These are phyloP conservation scores for Calonectria honghensis DNA, from an alignment of 2,329 filamentous ascomycete genomes.

Conservation along the genomic window DNA sequence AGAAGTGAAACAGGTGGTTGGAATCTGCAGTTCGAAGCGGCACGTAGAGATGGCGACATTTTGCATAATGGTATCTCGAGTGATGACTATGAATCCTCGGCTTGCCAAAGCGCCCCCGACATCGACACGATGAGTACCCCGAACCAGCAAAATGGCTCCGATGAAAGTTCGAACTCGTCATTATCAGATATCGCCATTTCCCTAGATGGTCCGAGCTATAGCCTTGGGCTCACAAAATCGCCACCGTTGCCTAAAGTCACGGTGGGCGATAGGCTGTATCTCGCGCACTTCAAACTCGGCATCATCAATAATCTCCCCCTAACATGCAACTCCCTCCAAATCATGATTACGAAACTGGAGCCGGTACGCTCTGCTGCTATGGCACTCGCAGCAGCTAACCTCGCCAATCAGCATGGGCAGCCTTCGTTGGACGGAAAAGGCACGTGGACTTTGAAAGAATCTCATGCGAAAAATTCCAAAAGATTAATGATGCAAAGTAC, in stretches of 20 bases:
- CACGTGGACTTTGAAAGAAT: not conserved
- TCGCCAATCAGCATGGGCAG: not conserved
- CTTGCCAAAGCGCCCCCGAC: not conserved
- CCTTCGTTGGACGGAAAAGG: not conserved
- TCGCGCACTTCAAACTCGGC: not conserved
- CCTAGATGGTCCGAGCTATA: rapidly evolving
- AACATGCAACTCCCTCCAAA: not conserved
- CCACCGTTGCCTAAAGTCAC: not conserved
- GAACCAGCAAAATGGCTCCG: not conserved
- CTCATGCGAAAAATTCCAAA: not conserved
- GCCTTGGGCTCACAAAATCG: not conserved
- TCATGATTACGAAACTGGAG: not conserved
- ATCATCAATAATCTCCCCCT: not conserved
- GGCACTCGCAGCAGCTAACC: not conserved
- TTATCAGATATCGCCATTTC: not conserved
- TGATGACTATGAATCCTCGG: not conserved
- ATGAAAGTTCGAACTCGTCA: not conserved
- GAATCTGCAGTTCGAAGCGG: not conserved
- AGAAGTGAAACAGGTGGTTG: not conserved
- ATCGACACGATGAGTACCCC: not conserved
- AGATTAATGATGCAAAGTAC: not conserved
- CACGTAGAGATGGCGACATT: not conserved
- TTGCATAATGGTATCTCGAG: too few species aligned
- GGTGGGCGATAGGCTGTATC: not conserved
- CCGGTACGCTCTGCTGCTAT: not conserved